A percentile compares a stretch with the other conserved stretches of the same genome.
Conservation (phyloP, 2,329 filamentous ascomycete genomes). For the Rhynchosporium graminicola region DNA sequence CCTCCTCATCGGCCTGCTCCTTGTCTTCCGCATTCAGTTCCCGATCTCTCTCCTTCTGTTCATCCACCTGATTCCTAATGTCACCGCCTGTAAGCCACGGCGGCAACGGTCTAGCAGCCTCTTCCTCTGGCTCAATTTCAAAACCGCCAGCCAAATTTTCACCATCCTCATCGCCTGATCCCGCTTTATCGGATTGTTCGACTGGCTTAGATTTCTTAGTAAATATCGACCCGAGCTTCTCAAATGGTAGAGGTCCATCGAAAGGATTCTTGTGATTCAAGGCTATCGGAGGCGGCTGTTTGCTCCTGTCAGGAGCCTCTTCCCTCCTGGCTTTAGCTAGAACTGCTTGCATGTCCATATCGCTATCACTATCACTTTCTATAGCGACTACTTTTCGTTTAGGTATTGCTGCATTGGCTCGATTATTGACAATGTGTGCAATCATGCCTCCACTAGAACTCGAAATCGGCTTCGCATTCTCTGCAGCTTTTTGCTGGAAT, state of each 20-base stretch:
- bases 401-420: slow-evolving; percentile 62
- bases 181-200: slow-evolving; percentile 25
- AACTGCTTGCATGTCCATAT: slow-evolving; percentile 78
- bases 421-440: slow-evolving; percentile 72
- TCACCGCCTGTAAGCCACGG: slow-evolving; percentile 73
- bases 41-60: slow-evolving; percentile 56
- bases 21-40: slow-evolving; percentile 66
- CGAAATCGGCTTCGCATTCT: slow-evolving; percentile 52
- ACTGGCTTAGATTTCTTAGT: slow-evolving; percentile 43
- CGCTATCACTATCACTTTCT: slow-evolving; percentile 63
- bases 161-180: slow-evolving; percentile 20
- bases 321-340: slow-evolving; percentile 69
- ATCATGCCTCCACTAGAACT: slow-evolving; percentile 61
- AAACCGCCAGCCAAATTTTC: slow-evolving; percentile 44
- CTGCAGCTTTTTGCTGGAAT: slow-evolving; percentile 58
- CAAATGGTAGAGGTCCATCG: slow-evolving; percentile 84
- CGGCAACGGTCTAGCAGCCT: slow-evolving; percentile 57
- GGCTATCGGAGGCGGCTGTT: slow-evolving; percentile 42
- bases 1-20: slow-evolving; percentile 57
- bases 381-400: slow-evolving; percentile 43
- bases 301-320: slow-evolving; percentile 48
- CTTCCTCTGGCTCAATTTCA: slow-evolving; percentile 39
- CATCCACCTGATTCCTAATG: slow-evolving; percentile 62
- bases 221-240: slow-evolving; percentile 70
- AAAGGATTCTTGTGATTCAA: slow-evolving; percentile 65